These are phyloP conservation scores for Fagus sylvatica DNA, from an alignment of 306 rosid species.

Conservation along the genomic window DNA sequence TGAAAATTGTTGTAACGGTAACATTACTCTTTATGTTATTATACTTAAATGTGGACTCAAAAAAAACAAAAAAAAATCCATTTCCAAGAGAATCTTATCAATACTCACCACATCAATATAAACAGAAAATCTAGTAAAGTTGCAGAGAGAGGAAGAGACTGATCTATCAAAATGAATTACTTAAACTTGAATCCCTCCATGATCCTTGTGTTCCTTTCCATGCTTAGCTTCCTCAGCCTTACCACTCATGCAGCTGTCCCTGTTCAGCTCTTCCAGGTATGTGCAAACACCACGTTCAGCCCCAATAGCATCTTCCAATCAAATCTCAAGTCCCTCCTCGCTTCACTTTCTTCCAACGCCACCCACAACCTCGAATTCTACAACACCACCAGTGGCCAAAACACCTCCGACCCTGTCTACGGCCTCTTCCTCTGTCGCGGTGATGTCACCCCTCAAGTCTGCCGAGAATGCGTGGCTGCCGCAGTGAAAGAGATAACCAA, in stretches of 20 bases:
- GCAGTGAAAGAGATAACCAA: constrained; percentile 22
- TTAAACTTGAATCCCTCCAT: constrained; percentile 1
- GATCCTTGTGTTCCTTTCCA: constrained; percentile 11
- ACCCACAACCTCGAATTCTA: constrained; percentile 17
- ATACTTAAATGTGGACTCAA: no score
- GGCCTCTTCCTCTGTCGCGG: constrained; percentile 64
- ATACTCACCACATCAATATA: no score
- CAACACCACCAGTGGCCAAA: constrained; percentile 9
- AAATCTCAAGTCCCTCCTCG: constrained; percentile 37
- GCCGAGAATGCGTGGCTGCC: constrained; percentile 39
- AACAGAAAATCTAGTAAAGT: neutral
- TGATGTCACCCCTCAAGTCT: constrained; percentile 29
- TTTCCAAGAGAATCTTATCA: no score
- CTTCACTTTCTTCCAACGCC: constrained; percentile 46
- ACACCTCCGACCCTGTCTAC: constrained; percentile 14
- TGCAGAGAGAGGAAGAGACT: neutral
- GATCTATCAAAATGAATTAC: constrained; percentile 8
- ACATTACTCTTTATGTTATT: no score
- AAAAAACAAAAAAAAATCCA: no score
- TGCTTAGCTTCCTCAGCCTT: constrained; percentile 8
- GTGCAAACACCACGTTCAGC: constrained; percentile 33
- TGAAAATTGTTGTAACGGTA: no score
- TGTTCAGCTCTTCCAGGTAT: constrained; percentile 13
- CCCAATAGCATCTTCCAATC: constrained; percentile 39
- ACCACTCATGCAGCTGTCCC: constrained; percentile 10